These are phyloP conservation scores for Grigorovia humatica DNA, from an alignment of 805 yeast genomes.

Conservation along the genomic window DNA sequence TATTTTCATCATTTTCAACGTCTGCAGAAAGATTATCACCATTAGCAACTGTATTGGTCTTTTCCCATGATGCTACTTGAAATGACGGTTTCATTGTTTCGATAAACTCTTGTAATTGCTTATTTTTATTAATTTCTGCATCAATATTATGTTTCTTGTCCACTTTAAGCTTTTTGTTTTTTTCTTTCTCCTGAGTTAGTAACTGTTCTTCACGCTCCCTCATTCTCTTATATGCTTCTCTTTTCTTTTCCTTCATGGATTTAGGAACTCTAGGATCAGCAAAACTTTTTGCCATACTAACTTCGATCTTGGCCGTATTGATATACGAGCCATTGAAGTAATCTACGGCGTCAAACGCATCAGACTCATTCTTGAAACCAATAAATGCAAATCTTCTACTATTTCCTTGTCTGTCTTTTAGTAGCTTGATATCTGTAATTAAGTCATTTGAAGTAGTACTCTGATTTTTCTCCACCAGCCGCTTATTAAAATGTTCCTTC, in stretches of 20 bases:
- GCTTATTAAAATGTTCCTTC: conserved; percentile 47
- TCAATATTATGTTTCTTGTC: conserved; percentile 34
- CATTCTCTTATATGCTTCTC: conserved; percentile 40
- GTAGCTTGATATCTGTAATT: conserved; percentile 81
- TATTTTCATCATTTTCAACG: conserved; percentile 28
- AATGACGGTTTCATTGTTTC: conserved; percentile 72
- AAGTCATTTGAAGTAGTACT: conserved; percentile 34
- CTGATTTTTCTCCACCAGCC: conserved; percentile 17
- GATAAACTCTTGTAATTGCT: conserved; percentile 67
- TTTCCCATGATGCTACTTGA: conserved; percentile 67
- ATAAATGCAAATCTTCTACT: conserved; percentile 89
- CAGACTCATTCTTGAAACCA: conserved; percentile 65
- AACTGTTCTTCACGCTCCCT: conserved; percentile 40
- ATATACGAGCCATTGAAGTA: conserved; percentile 72
- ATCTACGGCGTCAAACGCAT: conserved; percentile 68
- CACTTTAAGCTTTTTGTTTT: conserved; percentile 22
- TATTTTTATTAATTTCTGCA: conserved; percentile 51
- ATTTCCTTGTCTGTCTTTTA: conserved; percentile 73
- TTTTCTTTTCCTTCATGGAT: conserved; percentile 44
- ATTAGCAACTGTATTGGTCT: conserved; percentile 2
- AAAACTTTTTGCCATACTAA: conserved; percentile 73
- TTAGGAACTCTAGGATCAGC: conserved; percentile 74
- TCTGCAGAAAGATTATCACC: conserved; percentile 11
- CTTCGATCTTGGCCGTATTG: conserved; percentile 72
- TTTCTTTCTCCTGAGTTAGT: conserved; percentile 32